Evolutionary conservation across 306 rosid genomes (phyloP), one percentile per base, ranked within the genome.

Genomic region (Betula pendula): DNA sequence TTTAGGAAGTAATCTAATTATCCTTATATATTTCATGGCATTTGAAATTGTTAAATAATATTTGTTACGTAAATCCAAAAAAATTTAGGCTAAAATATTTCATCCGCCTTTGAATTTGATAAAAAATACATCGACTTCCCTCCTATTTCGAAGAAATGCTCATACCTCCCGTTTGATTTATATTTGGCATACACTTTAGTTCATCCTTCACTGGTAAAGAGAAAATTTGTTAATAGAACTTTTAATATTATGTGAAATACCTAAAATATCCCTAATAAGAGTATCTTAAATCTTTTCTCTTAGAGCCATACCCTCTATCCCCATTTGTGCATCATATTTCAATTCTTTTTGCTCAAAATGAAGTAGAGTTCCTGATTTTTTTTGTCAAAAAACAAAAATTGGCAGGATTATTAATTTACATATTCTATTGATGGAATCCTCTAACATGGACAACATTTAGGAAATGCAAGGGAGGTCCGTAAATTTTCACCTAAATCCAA

Each of bases 11-110:
- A 49, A 43, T 19, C 40, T 3, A 70, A 20, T 16, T 86, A 53
- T 45, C 75, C 69, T 15, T 50, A 44, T 71, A 43, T 56, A 44
- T 80, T 50, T 33, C 19, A 56, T 68, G 40, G 31, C 74, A 48
- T 72, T 71, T 60, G 66, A n/a, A 78, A 13, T 24, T 16, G 58
- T n/a, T 67, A 40, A 52, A 43, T 75, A 45, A 8, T 55, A 62
- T 25, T 68, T 71, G 50, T 72, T 59, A n/a, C 49, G 70, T 35
- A 35, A 38, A 8, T 7, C 70, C 17, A 44, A 38, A 3, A 16
- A 65, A 3, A 35, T 35, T 35, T 35, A 38, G 45, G 38, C 15
- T 65, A 65, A 65, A 65, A 33, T 65, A 65, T 24, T 35, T 65
- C 27, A 17, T 0, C 27, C 20, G 35, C 25, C 38, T 17, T n/a